phyloP scores from a whole-genome alignment of 495 filamentous ascomycete species.

The Penicillium paradoxum region DNA sequence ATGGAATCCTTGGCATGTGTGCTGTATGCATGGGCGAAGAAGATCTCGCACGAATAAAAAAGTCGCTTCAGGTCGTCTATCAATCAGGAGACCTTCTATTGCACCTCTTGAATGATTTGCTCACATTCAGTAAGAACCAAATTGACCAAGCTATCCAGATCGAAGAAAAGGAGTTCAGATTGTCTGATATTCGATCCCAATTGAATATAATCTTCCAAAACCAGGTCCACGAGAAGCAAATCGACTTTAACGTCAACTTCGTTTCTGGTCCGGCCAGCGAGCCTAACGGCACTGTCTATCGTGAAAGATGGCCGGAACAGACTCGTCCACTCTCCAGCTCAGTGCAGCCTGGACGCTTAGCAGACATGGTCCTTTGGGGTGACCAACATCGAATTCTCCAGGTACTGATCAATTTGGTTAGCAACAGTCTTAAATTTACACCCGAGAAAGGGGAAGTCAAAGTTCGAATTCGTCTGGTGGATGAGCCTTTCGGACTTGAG shows the following conservation, averaged over 20 bases:
- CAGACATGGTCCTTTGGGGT: constrained; percentile 79
- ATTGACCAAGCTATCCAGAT: constrained; percentile 73
- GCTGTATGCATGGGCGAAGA: constrained; percentile 89
- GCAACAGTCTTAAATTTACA: constrained; percentile 91
- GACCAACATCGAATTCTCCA: constrained; percentile 86
- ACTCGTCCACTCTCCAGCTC: constrained; percentile 50
- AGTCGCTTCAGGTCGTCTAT: constrained; percentile 78
- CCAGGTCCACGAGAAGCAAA: constrained; percentile 73
- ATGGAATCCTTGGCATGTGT: constrained; percentile 91
- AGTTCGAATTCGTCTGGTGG: constrained; percentile 64
- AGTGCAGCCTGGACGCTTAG: constrained; percentile 56
- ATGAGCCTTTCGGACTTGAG: constrained; percentile 32
- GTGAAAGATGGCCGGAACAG: constrained; percentile 32
- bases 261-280: constrained; percentile 20
- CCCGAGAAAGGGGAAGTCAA: constrained; percentile 68
- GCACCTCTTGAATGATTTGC: constrained; percentile 82
- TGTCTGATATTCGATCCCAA: constrained; percentile 75
- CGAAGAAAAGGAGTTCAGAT: constrained; percentile 79
- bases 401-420: constrained; percentile 87
- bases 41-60: constrained; percentile 67
- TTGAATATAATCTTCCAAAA: constrained; percentile 82
- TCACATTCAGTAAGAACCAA: constrained; percentile 93
- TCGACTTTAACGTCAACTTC: constrained; percentile 67
- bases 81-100: constrained; percentile 84
- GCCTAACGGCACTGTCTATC: constrained; percentile 38